Base-by-base conservation (phyloP, 768 basidiomycete genomes). In the Pleurotus platypus region DNA sequence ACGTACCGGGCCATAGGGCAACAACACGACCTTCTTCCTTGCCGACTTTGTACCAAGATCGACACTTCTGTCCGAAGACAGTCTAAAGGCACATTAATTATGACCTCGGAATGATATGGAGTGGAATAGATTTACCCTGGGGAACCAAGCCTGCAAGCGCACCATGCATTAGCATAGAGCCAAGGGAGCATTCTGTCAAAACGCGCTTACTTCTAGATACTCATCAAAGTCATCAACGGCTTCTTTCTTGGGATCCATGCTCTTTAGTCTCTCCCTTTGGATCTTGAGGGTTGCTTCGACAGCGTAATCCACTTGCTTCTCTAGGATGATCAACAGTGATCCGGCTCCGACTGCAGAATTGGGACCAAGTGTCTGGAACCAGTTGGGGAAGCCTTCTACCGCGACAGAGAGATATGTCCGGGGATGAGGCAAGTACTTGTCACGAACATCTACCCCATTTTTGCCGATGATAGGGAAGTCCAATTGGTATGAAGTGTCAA, bases 331-430 rank as follows among this genome's bases (percentile, higher is more conserved):
- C 2, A 86, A 64, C n/a, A 87, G 66, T 13, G 80, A 81, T 0
- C 85, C 83, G 0, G 79, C 72, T 2, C 81, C 83, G 13, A 85
- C 76, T 6, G 62, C 75, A 0, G 82, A 73, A 64, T 85, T 86
- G 2, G 86, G 85, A 0, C 86, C 85, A 8, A 81, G 62, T 16
- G 71, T 64, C 55, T 78, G 72, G 72, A 87, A 87, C 78, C 78
- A 82, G 67, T 86, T 88, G n/a, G 87, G 87, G 68, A 87, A 87
- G 6, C 81, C 83, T 47, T 85, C 81, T 16, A 82, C 76, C 18
- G 80, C 77, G 30, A 87, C 64, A 5, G 80, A 74, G 5, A 89
- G 73, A 66, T 89, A 89, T 3, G 82, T 78, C 9, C 68, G 67
- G 2, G 86, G 83, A 61, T 82, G 74, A 2, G 84, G 82, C 1